phyloP scores from a whole-genome alignment of 75 land plant species.

The Pinus albicaulis region DNA sequence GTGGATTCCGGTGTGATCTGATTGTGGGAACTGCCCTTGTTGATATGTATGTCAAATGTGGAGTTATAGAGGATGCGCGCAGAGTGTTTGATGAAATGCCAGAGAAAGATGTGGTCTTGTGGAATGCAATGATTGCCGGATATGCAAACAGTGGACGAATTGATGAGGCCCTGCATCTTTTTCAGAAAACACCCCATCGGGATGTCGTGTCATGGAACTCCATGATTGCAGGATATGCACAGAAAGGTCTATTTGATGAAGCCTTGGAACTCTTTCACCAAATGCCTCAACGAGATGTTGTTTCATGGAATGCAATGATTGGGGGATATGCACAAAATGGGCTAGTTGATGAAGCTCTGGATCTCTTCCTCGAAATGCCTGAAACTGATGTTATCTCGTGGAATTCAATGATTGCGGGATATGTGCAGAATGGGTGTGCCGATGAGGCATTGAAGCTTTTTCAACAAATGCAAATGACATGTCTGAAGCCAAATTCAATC shows the following conservation, averaged over 20 bases:
- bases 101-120: conserved; percentile 22
- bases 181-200: conserved; percentile 4
- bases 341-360: background rate
- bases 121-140: conserved; percentile 9
- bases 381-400: conserved; percentile 13
- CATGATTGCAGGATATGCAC: too few species aligned
- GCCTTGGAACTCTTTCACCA: too few species aligned
- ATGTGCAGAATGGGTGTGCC: conserved; percentile 5
- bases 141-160: conserved; percentile 9
- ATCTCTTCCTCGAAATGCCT: background rate
- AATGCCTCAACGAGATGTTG: too few species aligned
- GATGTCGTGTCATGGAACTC: too few species aligned
- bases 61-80: conserved; percentile 4
- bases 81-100: background rate
- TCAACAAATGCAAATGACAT: conserved; percentile 7
- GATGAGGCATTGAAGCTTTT: conserved; percentile 9
- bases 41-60: conserved; percentile 8
- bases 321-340: conserved; percentile 5
- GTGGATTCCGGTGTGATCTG: conserved; percentile 14
- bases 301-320: conserved; percentile 2
- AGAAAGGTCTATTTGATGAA: too few species aligned
- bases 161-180: conserved; percentile 17
- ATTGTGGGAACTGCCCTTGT: conserved; percentile 13
- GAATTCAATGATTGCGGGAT: conserved; percentile 14
- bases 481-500: background rate